A percentile compares a stretch with the other conserved stretches of the same genome.
Evolutionary conservation across 495 filamentous ascomycete genomes (phyloP).

Genomic region (Cladorrhinum samala): DNA sequence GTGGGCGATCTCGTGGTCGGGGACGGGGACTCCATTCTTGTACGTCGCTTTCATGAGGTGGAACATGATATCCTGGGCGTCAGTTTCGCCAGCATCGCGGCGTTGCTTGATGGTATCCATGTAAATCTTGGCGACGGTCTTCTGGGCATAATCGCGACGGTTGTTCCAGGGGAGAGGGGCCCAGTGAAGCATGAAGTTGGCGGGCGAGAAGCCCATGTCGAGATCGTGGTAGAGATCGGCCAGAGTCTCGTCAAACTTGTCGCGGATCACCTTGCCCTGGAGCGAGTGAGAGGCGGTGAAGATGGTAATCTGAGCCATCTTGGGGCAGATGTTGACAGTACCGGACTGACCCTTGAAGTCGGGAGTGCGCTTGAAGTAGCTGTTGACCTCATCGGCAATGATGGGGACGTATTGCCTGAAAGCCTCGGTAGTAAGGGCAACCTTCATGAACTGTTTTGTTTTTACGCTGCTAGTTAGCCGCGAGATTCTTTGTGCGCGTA

Average conservation of each 20-base stretch:
- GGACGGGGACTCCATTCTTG: conserved; percentile 62
- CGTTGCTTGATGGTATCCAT: conserved; percentile 68
- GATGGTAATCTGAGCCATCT: conserved; percentile 79
- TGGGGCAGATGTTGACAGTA: conserved; percentile 54
- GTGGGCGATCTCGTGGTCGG: conserved; percentile 78
- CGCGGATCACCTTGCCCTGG: conserved; percentile 74
- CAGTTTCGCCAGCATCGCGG: conserved; percentile 41
- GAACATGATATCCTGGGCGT: conserved; percentile 70
- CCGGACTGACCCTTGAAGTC: conserved; percentile 64
- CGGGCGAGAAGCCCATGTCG: conserved; percentile 74
- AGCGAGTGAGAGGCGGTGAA: conserved; percentile 77
- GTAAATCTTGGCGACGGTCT: conserved; percentile 69
- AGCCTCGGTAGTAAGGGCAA: conserved; percentile 70
- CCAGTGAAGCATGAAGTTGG: conserved; percentile 85
- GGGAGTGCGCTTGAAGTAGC: conserved; percentile 58
- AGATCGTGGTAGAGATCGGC: conserved; percentile 76
- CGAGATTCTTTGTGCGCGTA: not conserved
- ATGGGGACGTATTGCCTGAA: conserved; percentile 73
- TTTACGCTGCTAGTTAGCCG: conserved; percentile 10
- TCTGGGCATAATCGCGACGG: conserved; percentile 68
- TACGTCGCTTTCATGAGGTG: conserved; percentile 76
- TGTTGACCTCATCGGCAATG: conserved; percentile 67
- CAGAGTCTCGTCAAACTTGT: conserved; percentile 65
- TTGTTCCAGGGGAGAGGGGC: conserved; percentile 80
- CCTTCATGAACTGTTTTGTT: conserved; percentile 68